Evolutionary conservation across 2,329 filamentous ascomycete genomes (phyloP).

Genomic region (Alternaria triticina): DNA sequence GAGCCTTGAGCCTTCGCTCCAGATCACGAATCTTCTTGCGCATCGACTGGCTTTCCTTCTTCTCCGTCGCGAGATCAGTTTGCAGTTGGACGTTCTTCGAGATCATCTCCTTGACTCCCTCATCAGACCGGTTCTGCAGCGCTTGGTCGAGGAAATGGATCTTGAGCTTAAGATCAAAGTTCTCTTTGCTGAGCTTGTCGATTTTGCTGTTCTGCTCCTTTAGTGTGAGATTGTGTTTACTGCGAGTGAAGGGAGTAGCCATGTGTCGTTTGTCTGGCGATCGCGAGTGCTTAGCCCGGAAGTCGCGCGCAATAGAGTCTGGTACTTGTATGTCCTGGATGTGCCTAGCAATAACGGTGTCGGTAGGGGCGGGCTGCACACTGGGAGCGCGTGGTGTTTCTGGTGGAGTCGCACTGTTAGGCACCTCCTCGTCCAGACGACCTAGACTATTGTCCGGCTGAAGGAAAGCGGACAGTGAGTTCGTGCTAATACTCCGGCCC

Average conservation of each 20-base stretch:
- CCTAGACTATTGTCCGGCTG: constrained; percentile 58
- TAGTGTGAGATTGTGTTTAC: constrained; percentile 70
- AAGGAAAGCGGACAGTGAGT: constrained; percentile 39
- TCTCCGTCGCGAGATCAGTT: constrained; percentile 84
- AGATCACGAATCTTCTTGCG: constrained; percentile 83
- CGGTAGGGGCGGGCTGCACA: constrained; percentile 69
- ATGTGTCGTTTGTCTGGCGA: constrained; percentile 63
- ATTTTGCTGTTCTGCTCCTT: constrained; percentile 99
- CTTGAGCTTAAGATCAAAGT: constrained; percentile 96
- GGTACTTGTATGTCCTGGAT: constrained; percentile 91
- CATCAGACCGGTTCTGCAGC: constrained; percentile 89
- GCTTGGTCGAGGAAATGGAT: constrained; percentile 97
- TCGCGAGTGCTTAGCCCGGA: constrained; percentile 74
- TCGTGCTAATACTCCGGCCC: constrained; percentile 50
- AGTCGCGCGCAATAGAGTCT: constrained; percentile 85
- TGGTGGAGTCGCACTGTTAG: constrained; percentile 58
- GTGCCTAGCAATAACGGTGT: constrained; percentile 86
- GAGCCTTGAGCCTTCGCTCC: constrained; percentile 75
- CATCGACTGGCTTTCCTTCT: constrained; percentile 87
- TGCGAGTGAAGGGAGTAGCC: constrained; percentile 47
- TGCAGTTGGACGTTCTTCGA: constrained; percentile 96
- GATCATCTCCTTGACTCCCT: constrained; percentile 97
- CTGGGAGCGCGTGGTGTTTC: constrained; percentile 72
- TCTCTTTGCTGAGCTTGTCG: constrained; percentile 94
- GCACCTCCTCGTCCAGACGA: constrained; percentile 65